Percentiles rank a stretch among this genome's conserved stretches.
These are phyloP conservation scores for Golubevia pallescens DNA, from an alignment of 1,284 basidiomycete species.

Conservation along the genomic window DNA sequence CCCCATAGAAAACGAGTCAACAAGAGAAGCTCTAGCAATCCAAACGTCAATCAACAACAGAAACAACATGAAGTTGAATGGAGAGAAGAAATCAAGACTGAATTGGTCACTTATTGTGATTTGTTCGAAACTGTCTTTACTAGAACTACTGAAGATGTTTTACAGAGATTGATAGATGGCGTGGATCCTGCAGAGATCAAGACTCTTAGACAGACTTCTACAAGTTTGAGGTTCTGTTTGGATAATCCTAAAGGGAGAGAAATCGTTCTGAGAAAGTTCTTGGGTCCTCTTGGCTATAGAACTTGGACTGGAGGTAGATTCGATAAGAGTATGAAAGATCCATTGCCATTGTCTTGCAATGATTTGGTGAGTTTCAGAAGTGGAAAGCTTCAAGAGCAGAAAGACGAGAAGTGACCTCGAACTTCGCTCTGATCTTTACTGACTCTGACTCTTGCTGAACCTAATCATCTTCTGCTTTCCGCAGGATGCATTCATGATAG, in stretches of 20 bases:
- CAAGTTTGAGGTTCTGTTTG: slow-evolving; percentile 33
- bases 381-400: too few species aligned
- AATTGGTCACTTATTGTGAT: slow-evolving; percentile 34
- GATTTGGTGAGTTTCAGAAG: slow-evolving; percentile 19
- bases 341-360: slow-evolving; percentile 39
- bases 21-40: not conserved
- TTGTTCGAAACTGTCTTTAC: slow-evolving; percentile 47
- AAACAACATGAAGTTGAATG: not conserved
- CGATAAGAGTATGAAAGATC: slow-evolving; percentile 21
- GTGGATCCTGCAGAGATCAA: slow-evolving; percentile 56
- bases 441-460: not conserved
- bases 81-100: slow-evolving; percentile 7
- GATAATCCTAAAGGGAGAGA: slow-evolving; percentile 30
- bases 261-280: slow-evolving; percentile 43
- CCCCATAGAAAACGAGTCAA: not conserved
- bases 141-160: slow-evolving; percentile 37
- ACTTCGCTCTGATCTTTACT: not conserved
- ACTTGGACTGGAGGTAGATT: slow-evolving; percentile 25
- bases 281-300: slow-evolving; percentile 43
- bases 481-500: slow-evolving; percentile 49
- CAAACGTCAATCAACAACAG: not conserved
- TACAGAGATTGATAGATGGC: slow-evolving; percentile 27
- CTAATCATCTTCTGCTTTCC: not conserved
- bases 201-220: slow-evolving; percentile 41
- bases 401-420: not conserved